Evolutionary conservation across 2,329 filamentous ascomycete species (phyloP).

Genomic region (Metarhizium guizhouense): DNA sequence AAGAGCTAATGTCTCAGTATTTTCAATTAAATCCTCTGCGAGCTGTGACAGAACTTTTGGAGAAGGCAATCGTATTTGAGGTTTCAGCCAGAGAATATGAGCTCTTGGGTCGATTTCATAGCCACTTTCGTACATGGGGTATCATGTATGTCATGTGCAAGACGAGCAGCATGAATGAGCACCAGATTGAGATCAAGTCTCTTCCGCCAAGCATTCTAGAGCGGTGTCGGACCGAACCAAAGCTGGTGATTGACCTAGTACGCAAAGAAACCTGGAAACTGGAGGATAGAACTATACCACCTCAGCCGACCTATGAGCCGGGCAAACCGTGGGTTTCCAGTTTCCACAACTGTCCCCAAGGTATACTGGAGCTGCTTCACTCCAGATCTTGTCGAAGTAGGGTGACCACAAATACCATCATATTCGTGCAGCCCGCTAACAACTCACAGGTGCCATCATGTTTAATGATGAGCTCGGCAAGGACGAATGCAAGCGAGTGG

Average conservation of each 20-base stretch:
- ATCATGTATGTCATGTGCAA: conserved; percentile 60
- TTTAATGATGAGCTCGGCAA: conserved; percentile 63
- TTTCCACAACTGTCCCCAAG: conserved; percentile 62
- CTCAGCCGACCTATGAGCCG: not conserved
- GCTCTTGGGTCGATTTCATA: conserved; percentile 44
- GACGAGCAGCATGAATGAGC: conserved; percentile 25
- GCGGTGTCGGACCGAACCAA: conserved; percentile 64
- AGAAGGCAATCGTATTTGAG: conserved; percentile 54
- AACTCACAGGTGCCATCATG: conserved; percentile 57
- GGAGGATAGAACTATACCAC: conserved; percentile 33
- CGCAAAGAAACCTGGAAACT: conserved; percentile 65
- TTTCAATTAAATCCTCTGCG: conserved; percentile 23
- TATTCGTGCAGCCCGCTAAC: conserved; percentile 5
- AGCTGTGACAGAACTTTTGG: conserved; percentile 28
- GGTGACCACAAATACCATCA: conserved; percentile 7
- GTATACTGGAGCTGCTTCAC: conserved; percentile 68
- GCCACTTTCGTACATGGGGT: conserved; percentile 65
- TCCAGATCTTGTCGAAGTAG: conserved; percentile 65
- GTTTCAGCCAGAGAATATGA: conserved; percentile 50
- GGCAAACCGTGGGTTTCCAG: conserved; percentile 45
- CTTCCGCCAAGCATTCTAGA: conserved; percentile 68
- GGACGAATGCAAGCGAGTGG: conserved; percentile 48
- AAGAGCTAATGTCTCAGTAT: conserved; percentile 54
- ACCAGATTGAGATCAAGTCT: conserved; percentile 31
- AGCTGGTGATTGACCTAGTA: conserved; percentile 63